These are phyloP conservation scores for Austroboletus festivus DNA, from an alignment of 768 basidiomycete species.

Conservation along the genomic window DNA sequence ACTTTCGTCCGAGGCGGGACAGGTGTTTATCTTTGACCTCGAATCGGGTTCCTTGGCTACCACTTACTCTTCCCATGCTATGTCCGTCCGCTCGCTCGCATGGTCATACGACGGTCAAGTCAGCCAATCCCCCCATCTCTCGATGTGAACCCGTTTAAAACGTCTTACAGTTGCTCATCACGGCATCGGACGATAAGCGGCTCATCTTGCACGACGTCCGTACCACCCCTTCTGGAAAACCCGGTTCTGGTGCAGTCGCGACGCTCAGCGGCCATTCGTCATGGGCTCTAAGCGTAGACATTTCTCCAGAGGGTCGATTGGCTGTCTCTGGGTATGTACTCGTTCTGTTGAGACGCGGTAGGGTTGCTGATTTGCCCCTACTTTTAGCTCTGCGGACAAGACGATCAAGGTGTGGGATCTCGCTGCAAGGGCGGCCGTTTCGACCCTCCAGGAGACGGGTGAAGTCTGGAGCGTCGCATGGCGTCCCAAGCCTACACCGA, in stretches of 20 bases:
- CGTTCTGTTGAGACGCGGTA: background rate
- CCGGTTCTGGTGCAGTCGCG: constrained; percentile 76
- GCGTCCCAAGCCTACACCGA: constrained; percentile 59
- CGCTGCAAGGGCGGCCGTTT: constrained; percentile 66
- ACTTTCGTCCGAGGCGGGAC: constrained; percentile 81
- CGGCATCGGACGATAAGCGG: constrained; percentile 90
- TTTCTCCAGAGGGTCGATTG: constrained; percentile 77
- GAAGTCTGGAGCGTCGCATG: constrained; percentile 86
- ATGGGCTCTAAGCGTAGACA: constrained; percentile 83
- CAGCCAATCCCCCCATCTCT: constrained; percentile 23
- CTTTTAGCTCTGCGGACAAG: constrained; percentile 73
- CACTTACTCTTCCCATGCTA: constrained; percentile 85
- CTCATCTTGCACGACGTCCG: constrained; percentile 90
- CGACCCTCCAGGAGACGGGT: constrained; percentile 72
- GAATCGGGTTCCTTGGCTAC: constrained; percentile 61
- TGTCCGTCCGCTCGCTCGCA: constrained; percentile 80
- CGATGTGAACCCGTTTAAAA: background rate
- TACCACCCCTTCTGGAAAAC: constrained; percentile 51
- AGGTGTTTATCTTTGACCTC: constrained; percentile 82
- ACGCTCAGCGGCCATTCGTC: constrained; percentile 86
- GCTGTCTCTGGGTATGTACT: constrained; percentile 72
- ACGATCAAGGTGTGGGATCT: constrained; percentile 88
- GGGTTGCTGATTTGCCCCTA: background rate
- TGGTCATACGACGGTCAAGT: constrained; percentile 93
- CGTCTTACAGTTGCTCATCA: constrained; percentile 67